phyloP scores from a whole-genome alignment of 805 yeast genomes.

The Sungouiella thailandica region DNA sequence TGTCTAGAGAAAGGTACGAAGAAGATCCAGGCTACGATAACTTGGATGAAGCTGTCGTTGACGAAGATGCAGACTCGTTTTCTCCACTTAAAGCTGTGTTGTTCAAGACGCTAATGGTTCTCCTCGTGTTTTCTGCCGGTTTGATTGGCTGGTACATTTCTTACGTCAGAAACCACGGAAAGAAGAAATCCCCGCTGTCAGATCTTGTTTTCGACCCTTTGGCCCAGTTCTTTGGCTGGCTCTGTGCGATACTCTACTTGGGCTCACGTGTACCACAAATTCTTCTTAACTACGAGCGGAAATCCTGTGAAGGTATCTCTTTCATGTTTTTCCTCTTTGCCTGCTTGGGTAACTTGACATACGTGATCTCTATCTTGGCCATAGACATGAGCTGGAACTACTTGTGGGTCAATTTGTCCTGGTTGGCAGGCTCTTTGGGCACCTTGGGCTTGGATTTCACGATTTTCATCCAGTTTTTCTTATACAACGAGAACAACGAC shows the following conservation, averaged over 20 bases:
- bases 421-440: slow-evolving; percentile 91
- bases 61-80: slow-evolving; percentile 4
- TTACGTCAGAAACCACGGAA: slow-evolving; percentile 40
- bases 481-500: slow-evolving; percentile 46
- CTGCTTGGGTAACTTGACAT: slow-evolving; percentile 87
- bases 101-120: slow-evolving; percentile 48
- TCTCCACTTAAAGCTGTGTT: slow-evolving; percentile 19
- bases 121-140: slow-evolving; percentile 70
- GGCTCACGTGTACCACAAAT: slow-evolving; percentile 95
- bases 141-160: slow-evolving; percentile 83
- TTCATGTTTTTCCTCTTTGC: slow-evolving; percentile 93
- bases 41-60: slow-evolving; percentile 23
- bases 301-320: slow-evolving; percentile 92
- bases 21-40: slow-evolving; percentile 12
- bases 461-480: slow-evolving; percentile 81
- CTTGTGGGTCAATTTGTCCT: slow-evolving; percentile 75
- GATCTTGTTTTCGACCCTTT: slow-evolving; percentile 61
- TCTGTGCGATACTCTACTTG: slow-evolving; percentile 67
- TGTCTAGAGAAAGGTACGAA: slow-evolving; percentile 36
- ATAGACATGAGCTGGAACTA: slow-evolving; percentile 68
- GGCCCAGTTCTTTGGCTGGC: slow-evolving; percentile 87
- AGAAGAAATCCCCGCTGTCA: slow-evolving; percentile 25
- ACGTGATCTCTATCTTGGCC: slow-evolving; percentile 78
- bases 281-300: slow-evolving; percentile 73
- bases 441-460: slow-evolving; percentile 79